A percentile compares a stretch with the other conserved stretches of the same genome.
Conservation (phyloP, 2,329 filamentous ascomycete genomes). For the Colletotrichum australisinense region DNA sequence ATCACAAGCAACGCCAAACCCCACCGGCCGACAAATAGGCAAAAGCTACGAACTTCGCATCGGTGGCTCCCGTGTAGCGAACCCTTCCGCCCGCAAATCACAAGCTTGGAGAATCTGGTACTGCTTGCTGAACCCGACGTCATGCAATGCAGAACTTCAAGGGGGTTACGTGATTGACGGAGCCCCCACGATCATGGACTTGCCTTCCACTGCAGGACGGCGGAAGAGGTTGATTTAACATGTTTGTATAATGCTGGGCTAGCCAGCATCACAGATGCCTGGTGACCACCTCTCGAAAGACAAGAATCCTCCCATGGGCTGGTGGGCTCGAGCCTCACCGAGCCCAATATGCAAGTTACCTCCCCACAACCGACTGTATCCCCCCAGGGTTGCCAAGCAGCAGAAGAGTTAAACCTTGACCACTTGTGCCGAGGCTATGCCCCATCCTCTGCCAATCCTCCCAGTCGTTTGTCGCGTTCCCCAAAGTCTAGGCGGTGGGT, state of each 20-base stretch:
- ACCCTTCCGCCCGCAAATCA: too few species aligned
- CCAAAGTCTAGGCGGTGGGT: neutral
- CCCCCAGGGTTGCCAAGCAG: neutral
- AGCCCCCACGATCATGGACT: too few species aligned
- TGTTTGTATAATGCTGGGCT: slow-evolving; percentile 25
- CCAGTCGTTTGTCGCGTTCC: neutral
- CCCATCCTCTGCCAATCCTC: neutral
- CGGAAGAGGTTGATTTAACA: neutral
- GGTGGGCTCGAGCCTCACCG: neutral
- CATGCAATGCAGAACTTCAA: neutral
- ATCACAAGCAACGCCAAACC: neutral
- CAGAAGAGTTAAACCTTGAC: neutral
- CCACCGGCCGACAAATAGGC: neutral
- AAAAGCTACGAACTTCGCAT: neutral
- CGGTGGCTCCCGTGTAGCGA: neutral
- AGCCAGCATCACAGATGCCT: slow-evolving; percentile 21
- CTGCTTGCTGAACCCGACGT: neutral
- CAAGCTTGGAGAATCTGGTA: neutral
- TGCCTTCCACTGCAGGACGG: too few species aligned
- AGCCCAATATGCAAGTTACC: neutral
- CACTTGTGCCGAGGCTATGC: neutral
- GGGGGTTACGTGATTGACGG: neutral
- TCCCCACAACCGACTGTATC: neutral
- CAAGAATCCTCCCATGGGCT: neutral
- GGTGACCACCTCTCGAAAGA: slow-evolving; percentile 6